phyloP scores from a whole-genome alignment of 352 stramenopile species.

The Phytophthora pini region DNA sequence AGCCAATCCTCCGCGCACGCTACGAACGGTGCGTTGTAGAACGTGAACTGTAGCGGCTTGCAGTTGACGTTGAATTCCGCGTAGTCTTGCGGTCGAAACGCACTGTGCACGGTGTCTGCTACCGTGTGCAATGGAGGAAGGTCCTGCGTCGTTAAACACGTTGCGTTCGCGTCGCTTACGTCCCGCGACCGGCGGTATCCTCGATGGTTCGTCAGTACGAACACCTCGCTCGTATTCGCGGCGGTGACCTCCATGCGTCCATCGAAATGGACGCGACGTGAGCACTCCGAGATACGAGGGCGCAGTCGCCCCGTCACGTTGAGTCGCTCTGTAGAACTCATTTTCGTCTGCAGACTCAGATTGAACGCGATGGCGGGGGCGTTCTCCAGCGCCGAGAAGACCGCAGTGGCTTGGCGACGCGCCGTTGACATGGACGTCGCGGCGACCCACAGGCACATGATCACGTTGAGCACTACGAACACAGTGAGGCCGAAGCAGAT shows the following conservation, averaged over 20 bases:
- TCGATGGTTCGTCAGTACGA: constrained; percentile 50
- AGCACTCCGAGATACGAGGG: constrained; percentile 44
- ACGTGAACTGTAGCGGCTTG: constrained; percentile 46
- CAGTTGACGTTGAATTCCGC: constrained; percentile 38
- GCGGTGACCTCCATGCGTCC: constrained; percentile 33
- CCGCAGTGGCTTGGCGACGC: constrained; percentile 24
- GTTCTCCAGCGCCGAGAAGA: constrained; percentile 34
- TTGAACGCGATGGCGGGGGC: constrained; percentile 43
- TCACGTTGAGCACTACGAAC: constrained; percentile 35
- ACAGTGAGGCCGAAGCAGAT: constrained; percentile 35
- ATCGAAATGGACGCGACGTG: constrained; percentile 49
- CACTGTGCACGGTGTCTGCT: constrained; percentile 30
- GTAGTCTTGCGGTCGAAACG: constrained; percentile 39
- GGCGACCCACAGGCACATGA: constrained; percentile 43
- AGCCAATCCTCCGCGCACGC: constrained; percentile 46
- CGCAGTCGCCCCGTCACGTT: constrained; percentile 37
- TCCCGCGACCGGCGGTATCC: constrained; percentile 31
- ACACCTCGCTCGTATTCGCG: constrained; percentile 31
- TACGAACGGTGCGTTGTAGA: constrained; percentile 38
- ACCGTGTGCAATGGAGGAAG: constrained; percentile 54
- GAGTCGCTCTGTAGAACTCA: constrained; percentile 1
- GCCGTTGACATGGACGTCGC: constrained; percentile 24
- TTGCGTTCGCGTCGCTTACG: constrained; percentile 18
- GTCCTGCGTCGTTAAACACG: constrained; percentile 42
- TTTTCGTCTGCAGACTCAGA: constrained; percentile 17